Conservation (phyloP, 2,329 filamentous ascomycete species). For the Sporothrix humicola region DNA sequence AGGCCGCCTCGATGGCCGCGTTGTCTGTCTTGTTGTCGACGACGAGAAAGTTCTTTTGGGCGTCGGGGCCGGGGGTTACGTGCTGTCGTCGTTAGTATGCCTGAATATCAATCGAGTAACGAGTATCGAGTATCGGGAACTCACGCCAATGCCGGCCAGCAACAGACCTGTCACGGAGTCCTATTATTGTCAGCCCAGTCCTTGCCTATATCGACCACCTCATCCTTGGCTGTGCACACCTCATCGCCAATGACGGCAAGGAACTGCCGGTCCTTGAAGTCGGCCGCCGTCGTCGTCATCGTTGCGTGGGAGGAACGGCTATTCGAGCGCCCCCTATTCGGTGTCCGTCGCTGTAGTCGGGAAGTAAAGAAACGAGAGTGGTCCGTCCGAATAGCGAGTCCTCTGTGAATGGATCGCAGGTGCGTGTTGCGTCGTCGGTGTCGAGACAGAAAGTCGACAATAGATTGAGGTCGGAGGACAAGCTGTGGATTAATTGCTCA, state of each 20-base stretch:
- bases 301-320: not conserved
- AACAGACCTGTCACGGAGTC: constrained; percentile 95
- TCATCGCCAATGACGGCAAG: constrained; percentile 98
- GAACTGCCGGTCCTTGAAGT: constrained; percentile 87
- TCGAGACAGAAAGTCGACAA: constrained; percentile 6
- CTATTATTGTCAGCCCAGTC: constrained; percentile 63
- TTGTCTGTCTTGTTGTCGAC: constrained; percentile 94
- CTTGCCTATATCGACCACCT: no score
- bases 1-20: constrained; percentile 83
- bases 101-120: not conserved
- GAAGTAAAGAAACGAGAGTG: no score
- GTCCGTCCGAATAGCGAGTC: not conserved
- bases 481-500: constrained; percentile 29
- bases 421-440: not conserved
- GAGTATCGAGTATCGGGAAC: constrained; percentile 43
- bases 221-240: no score
- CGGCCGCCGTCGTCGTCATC: constrained; percentile 50
- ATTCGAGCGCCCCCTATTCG: not conserved
- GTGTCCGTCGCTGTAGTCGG: not conserved
- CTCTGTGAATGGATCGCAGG: not conserved
- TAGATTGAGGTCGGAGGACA: constrained; percentile 12
- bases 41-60: constrained; percentile 97
- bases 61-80: constrained; percentile 84
- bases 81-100: constrained; percentile 63
- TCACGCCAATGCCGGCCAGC: constrained; percentile 90